Conservation (phyloP, 257 asterid genomes). For the Rhazya stricta region DNA sequence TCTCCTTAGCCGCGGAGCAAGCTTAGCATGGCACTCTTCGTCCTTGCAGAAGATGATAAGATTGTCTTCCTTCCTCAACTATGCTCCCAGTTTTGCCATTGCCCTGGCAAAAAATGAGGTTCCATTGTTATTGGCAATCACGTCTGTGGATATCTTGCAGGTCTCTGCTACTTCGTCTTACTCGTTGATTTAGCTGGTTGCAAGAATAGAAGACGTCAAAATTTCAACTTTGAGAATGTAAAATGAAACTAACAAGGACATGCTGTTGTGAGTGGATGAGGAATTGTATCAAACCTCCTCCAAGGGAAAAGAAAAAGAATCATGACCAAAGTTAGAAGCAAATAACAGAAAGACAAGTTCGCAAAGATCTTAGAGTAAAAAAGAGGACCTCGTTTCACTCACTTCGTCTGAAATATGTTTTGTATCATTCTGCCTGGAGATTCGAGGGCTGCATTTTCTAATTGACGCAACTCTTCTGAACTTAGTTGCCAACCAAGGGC, state of each 20-base stretch:
- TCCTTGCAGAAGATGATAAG: too few species aligned
- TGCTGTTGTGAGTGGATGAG: background rate
- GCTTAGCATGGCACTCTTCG: too few species aligned
- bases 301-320: background rate
- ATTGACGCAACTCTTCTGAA: constrained; percentile 54
- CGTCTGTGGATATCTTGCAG: background rate
- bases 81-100: too few species aligned
- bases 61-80: too few species aligned
- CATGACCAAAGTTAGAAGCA: background rate
- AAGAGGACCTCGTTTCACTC: background rate
- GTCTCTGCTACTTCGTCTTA: background rate
- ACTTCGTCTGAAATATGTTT: constrained; percentile 81
- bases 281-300: background rate
- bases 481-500: constrained; percentile 93
- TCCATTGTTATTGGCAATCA: background rate
- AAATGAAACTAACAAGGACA: background rate
- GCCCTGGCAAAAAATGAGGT: background rate
- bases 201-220: background rate
- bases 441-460: constrained; percentile 64
- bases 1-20: too few species aligned
- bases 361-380: background rate
- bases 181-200: constrained; percentile 1
- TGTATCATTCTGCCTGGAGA: constrained; percentile 81
- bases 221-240: background rate
- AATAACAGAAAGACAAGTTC: background rate